A percentile compares a stretch with the other conserved stretches of the same genome.
These are phyloP conservation scores for Chaetomium sp. DNA, from an alignment of 2,329 filamentous ascomycete genomes.

Conservation along the genomic window DNA sequence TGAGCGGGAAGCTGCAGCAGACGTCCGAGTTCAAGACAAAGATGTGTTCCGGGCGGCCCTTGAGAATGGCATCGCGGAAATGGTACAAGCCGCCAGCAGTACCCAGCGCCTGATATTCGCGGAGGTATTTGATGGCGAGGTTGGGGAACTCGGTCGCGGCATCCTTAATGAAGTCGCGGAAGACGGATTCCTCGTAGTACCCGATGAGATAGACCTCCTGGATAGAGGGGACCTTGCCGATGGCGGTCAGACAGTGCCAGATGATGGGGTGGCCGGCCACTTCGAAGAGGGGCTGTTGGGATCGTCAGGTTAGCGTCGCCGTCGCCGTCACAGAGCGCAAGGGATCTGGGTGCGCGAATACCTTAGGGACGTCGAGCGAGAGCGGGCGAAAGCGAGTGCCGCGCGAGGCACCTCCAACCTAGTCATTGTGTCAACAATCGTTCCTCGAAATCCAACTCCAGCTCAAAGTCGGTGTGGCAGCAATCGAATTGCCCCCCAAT, in stretches of 20 bases:
- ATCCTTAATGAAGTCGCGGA: constrained; percentile 97
- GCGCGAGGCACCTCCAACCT: constrained; percentile 95
- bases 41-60: constrained; percentile 90
- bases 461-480: constrained; percentile 4
- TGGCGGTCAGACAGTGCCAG: constrained; percentile 92
- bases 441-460: background rate
- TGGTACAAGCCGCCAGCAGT: constrained; percentile 97
- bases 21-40: constrained; percentile 98
- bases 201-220: constrained; percentile 97
- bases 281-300: constrained; percentile 83
- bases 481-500: constrained; percentile 8
- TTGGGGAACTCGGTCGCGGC: constrained; percentile 80
- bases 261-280: constrained; percentile 98
- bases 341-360: constrained; percentile 44
- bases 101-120: constrained; percentile 94
- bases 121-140: constrained; percentile 89
- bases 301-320: constrained; percentile 2
- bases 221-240: constrained; percentile 86
- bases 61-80: constrained; percentile 98
- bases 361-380: constrained; percentile 94
- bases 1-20: constrained; percentile 96
- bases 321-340: background rate
- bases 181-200: constrained; percentile 97
- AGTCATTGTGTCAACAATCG: constrained; percentile 32
- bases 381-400: constrained; percentile 94